phyloP scores from a whole-genome alignment of 495 filamentous ascomycete species.

The Xylaria curta region DNA sequence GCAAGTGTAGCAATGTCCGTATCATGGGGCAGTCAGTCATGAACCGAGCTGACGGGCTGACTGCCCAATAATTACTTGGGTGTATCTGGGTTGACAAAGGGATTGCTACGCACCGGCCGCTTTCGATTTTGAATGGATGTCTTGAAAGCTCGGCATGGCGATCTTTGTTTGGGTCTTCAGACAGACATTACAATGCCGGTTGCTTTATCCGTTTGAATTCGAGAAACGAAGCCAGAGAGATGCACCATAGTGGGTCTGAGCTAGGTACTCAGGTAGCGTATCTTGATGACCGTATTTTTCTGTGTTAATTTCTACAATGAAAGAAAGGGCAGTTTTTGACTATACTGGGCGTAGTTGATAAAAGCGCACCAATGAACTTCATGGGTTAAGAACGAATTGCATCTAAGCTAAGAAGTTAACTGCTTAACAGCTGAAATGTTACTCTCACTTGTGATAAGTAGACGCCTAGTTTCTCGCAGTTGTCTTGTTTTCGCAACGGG shows the following conservation, averaged over 20 bases:
- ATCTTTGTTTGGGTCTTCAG: neutral
- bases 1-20: neutral
- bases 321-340: neutral
- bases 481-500: neutral
- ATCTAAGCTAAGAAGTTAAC: neutral
- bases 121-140: slow-evolving; percentile 11
- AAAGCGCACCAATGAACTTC: neutral
- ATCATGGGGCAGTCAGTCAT: neutral
- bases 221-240: too few relatives aligned
- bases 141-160: neutral
- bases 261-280: neutral
- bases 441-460: too few relatives aligned
- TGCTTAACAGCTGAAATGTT: neutral
- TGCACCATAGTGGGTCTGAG: too few relatives aligned
- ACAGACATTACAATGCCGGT: neutral
- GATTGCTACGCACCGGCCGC: neutral
- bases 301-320: too few relatives aligned
- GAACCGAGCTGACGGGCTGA: neutral
- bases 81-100: neutral
- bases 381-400: neutral
- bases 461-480: neutral
- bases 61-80: too few relatives aligned
- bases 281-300: too few relatives aligned
- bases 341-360: neutral
- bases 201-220: neutral